Evolutionary conservation across 140 eudicot species (phyloP), one percentile per base, ranked within the genome.

Genomic region (Bidens hawaiensis): DNA sequence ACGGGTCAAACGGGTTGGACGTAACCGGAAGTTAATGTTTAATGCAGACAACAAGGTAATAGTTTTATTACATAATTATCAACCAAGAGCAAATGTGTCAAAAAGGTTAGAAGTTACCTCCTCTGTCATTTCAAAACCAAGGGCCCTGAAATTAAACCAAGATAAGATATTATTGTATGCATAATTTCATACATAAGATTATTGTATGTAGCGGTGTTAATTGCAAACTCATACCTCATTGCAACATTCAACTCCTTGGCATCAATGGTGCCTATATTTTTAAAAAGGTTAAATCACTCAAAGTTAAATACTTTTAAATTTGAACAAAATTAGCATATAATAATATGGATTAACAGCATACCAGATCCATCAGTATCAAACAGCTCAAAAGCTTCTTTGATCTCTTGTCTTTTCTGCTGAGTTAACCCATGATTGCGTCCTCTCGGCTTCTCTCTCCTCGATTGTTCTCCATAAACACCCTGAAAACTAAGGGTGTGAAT

Each of bases 321-420:
- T 30, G 8, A 30, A 30, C 36, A 6, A 36, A 36, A 10, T 36
- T 7, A 23, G 15, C n/a, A 24, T 41, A 68, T 3, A 25, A 33
- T 3, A n/a, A n/a, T 1, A 57, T 2, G 38, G 64, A 4, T 19
- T 50, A 61, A 59, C 27, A 25, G 17, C 57, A 12, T 78, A 87
- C 97, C 96, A 75, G 97, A 90, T 40, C 85, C 84, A 79, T 90
- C 97, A 31, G 95, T 90, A 77, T 90, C 97, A 76, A 90, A 90
- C 2, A 86, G 97, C 75, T 90, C 97, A 80, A 90, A 90, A 2
- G 97, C 97, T 80, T 90, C 97, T 54, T 64, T 90, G 18, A 90
- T 90, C 79, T 90, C 97, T 75, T 90, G 95, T 68, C 42, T 82
- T 72, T 90, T 90, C 79, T 90, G 96, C 22, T 65, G 86, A 73